Base-by-base conservation (phyloP, 805 yeast genomes). In the Barnettozyma populi region DNA sequence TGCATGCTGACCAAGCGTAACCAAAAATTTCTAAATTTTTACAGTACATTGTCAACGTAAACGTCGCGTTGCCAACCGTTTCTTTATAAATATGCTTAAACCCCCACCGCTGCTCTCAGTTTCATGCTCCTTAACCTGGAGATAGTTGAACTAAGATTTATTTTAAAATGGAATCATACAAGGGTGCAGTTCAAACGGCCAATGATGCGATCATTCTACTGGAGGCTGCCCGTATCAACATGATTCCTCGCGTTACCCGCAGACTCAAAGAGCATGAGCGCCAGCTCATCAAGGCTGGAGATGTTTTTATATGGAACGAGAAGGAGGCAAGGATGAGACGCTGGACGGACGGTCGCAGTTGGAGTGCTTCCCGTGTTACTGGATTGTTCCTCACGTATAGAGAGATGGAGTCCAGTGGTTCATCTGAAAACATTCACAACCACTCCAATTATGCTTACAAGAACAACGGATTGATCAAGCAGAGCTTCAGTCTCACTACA, bases 301-400 rank as follows among this genome's bases (percentile, higher is more conserved):
- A 82, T 2, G 75, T 84, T 2, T 84, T 79, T 56, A 76, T 83
- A 8, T 84, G 90, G 90, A 83, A 80, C 60, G 90, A 84, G 60
- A 68, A 73, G 13, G 82, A 79, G 54, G 79, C 86, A 38, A 84
- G 81, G 16, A 82, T 85, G 80, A 75, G 80, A 52, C 67, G 90
- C 25, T 84, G 92, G 90, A 84, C 90, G 1, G 92, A 84, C 57
- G 88, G 90, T 18, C 75, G 76, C 52, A 72, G 75, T 31, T 84
- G 92, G 90, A 72, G 80, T 49, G 86, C 90, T 2, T 79, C 86
- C 0, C 71, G 89, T 49, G 89, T 85, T 1, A 72, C 74, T 4
- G 86, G 86, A 5, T 71, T 76, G 2, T 83, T 83, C 57, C 65
- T 83, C 27, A 75, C 79, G 3, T 83, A 83, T 62, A 73, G 77